Percentiles rank a stretch among this genome's conserved stretches.
Conservation (phyloP, 2,329 filamentous ascomycete species). For the Biscogniauxia marginata region DNA sequence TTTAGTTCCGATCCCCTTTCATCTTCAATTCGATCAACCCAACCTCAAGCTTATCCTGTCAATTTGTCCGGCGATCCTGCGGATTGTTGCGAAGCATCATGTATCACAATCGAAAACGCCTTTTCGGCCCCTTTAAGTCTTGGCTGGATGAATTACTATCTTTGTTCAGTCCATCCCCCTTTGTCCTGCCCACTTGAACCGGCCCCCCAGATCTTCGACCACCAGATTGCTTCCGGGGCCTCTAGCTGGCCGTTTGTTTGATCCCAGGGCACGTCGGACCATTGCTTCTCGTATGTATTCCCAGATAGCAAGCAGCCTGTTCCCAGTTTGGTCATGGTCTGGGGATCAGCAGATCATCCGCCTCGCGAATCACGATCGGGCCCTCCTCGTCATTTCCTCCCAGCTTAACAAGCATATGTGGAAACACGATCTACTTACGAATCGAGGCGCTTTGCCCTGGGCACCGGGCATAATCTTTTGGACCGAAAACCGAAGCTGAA, state of each 20-base stretch:
- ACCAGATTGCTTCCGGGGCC: conserved; percentile 1
- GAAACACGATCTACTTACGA: neutral
- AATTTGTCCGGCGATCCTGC: neutral
- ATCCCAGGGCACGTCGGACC: neutral
- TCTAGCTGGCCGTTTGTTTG: neutral
- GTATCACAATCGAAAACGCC: neutral
- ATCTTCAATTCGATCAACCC: no score
- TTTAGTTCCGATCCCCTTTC: no score
- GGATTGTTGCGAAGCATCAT: neutral
- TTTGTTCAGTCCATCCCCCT: neutral
- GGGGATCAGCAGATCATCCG: neutral
- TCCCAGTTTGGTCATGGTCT: neutral
- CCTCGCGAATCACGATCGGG: neutral
- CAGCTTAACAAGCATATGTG: neutral
- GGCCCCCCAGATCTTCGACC: neutral
- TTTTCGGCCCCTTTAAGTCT: neutral
- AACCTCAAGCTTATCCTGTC: no score
- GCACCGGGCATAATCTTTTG: neutral
- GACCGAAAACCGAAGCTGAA: neutral
- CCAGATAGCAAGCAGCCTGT: neutral
- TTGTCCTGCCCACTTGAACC: neutral
- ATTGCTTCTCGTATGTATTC: neutral
- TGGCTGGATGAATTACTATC: neutral
- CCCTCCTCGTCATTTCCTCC: neutral
- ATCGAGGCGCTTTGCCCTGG: neutral